phyloP scores from a whole-genome alignment of 108 stramenopile genomes.

The Cyclostephanos invisitatus region DNA sequence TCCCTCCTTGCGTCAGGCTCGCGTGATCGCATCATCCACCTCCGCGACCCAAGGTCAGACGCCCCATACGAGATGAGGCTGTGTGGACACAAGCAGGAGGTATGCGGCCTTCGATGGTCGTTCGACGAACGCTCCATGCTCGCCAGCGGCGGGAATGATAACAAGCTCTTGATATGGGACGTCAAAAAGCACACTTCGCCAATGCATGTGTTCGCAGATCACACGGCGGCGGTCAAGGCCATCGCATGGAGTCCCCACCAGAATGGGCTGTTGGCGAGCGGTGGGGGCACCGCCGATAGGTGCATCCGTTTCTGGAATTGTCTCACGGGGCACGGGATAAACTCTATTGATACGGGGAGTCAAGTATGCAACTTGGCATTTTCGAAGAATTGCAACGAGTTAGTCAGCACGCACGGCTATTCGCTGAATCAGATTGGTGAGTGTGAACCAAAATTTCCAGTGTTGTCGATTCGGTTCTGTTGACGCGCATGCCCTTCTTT shows the following conservation, averaged over 20 bases:
- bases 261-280: conserved; percentile 94
- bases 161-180: conserved; percentile 96
- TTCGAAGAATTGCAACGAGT: conserved; percentile 95
- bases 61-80: conserved; percentile 62
- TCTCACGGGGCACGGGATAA: conserved; percentile 78
- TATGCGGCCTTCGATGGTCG: conserved; percentile 98
- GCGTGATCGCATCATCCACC: conserved; percentile 88
- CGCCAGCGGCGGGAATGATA: conserved; percentile 98
- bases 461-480: not conserved
- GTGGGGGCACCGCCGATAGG: conserved; percentile 98
- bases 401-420: conserved; percentile 99
- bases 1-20: conserved; percentile 90
- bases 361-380: conserved; percentile 98
- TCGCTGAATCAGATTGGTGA: conserved; percentile 90
- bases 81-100: conserved; percentile 94
- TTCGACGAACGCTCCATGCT: conserved; percentile 87
- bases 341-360: conserved; percentile 94
- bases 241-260: conserved; percentile 99
- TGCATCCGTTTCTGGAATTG: conserved; percentile 99
- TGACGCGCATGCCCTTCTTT: not conserved
- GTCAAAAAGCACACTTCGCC: conserved; percentile 74
- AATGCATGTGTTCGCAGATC: conserved; percentile 80
- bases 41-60: conserved; percentile 89
- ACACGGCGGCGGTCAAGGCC: conserved; percentile 99
- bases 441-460: conserved; percentile 22